Evolutionary conservation across 2,329 filamentous ascomycete genomes (phyloP).

Genomic region (Rhinocladiella mackenziei): DNA sequence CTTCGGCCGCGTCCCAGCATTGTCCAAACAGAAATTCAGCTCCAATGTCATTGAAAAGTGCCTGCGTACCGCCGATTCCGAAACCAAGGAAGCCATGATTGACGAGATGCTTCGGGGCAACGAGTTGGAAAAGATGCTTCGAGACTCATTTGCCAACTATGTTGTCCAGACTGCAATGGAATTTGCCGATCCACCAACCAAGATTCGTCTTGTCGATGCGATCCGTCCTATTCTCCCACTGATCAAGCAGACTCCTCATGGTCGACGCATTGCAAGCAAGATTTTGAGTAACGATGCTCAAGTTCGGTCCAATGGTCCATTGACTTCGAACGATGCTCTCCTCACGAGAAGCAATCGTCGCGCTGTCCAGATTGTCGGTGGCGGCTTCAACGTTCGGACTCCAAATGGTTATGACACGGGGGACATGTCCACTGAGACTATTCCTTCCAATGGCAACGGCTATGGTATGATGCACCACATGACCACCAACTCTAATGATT

Average conservation of each 20-base stretch:
- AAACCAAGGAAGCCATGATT: slow-evolving; percentile 75
- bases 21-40: slow-evolving; percentile 97
- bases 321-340: slow-evolving; percentile 40
- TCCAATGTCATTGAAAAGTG: slow-evolving; percentile 99
- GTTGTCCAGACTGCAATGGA: slow-evolving; percentile 96
- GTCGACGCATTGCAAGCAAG: slow-evolving; percentile 88
- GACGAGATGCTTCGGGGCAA: slow-evolving; percentile 70
- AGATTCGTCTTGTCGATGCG: slow-evolving; percentile 71
- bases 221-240: slow-evolving; percentile 79
- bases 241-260: slow-evolving; percentile 88
- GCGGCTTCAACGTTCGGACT: slow-evolving; percentile 27
- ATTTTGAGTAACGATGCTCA: slow-evolving; percentile 57
- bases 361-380: slow-evolving; percentile 31
- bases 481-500: slow-evolving; percentile 5
- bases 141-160: slow-evolving; percentile 94
- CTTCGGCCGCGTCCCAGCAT: slow-evolving; percentile 62
- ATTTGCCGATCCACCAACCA: slow-evolving; percentile 69
- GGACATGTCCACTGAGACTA: slow-evolving; percentile 14
- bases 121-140: slow-evolving; percentile 83
- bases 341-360: slow-evolving; percentile 33
- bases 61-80: slow-evolving; percentile 72
- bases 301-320: slow-evolving; percentile 38
- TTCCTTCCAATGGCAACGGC: slow-evolving; percentile 14
- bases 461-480: slow-evolving; percentile 13
- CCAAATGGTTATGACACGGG: slow-evolving; percentile 11